Evolutionary conservation across 2,329 filamentous ascomycete species (phyloP).

Genomic region (Nemania diffusa): DNA sequence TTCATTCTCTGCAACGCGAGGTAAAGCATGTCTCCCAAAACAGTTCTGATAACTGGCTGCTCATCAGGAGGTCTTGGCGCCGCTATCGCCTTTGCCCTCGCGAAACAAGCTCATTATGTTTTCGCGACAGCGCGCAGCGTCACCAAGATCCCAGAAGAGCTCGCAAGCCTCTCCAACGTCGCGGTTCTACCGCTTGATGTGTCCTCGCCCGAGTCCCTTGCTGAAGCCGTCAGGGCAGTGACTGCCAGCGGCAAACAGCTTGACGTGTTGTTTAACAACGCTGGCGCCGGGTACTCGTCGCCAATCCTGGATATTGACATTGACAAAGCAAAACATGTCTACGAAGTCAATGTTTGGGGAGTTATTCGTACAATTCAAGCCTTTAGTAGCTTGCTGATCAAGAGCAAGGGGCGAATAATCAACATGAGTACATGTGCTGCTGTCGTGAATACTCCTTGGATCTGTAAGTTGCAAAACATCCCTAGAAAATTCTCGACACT

Average conservation of each 20-base stretch:
- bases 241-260: background rate
- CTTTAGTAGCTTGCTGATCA: conserved; percentile 9
- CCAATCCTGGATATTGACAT: conserved; percentile 28
- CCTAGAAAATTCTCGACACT: no score
- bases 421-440: conserved; percentile 14
- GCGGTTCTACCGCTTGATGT: conserved; percentile 6
- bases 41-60: conserved; percentile 24
- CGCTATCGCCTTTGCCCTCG: conserved; percentile 2
- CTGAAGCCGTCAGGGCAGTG: background rate
- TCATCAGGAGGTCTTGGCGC: conserved; percentile 18
- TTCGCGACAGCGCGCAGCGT: conserved; percentile 15
- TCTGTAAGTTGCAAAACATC: no score
- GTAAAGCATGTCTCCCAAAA: conserved; percentile 20
- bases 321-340: conserved; percentile 7
- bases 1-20: no score
- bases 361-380: conserved; percentile 12
- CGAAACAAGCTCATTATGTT: conserved; percentile 9
- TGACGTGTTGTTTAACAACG: conserved; percentile 32
- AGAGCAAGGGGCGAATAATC: conserved; percentile 1
- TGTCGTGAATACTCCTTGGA: conserved; percentile 7
- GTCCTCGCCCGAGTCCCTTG: background rate
- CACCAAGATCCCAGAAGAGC: background rate
- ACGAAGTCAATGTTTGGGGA: conserved; percentile 27
- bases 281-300: conserved; percentile 16
- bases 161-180: background rate